phyloP scores from a whole-genome alignment of 257 asterid species.

The Jasminum sambac region DNA sequence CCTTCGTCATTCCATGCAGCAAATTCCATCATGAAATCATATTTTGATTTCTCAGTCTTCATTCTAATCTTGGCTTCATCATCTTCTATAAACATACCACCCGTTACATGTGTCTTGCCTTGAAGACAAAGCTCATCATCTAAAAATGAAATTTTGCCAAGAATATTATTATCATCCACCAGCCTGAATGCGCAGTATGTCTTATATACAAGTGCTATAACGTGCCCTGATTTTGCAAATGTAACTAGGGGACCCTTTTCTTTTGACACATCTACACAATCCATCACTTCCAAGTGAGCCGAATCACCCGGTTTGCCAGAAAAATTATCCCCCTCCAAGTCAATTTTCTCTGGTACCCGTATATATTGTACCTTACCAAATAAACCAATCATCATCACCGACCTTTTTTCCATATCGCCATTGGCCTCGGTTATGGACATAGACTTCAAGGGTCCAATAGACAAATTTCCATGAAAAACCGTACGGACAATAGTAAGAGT shows the following conservation, averaged over 20 bases:
- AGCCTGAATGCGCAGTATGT: conserved; percentile 73
- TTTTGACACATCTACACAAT: conserved; percentile 51
- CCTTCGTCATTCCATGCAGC: conserved; percentile 80
- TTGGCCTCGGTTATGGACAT: conserved; percentile 50
- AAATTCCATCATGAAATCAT: conserved; percentile 51
- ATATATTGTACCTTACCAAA: conserved; percentile 66
- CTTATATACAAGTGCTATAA: conserved; percentile 65
- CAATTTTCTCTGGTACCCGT: conserved; percentile 60
- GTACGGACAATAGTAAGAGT: conserved; percentile 81
- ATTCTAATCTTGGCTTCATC: conserved; percentile 22
- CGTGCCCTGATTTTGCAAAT: conserved; percentile 51
- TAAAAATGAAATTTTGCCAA: conserved; percentile 65
- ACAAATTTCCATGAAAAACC: conserved; percentile 71
- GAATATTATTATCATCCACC: conserved; percentile 48
- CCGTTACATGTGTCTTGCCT: conserved; percentile 47
- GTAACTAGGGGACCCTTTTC: conserved; percentile 53
- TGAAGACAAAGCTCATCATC: conserved; percentile 58
- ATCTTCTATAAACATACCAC: conserved; percentile 67
- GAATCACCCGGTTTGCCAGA: conserved; percentile 39
- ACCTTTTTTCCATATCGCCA: conserved; percentile 61
- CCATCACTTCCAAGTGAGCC: conserved; percentile 40
- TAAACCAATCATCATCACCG: conserved; percentile 68
- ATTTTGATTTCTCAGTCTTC: conserved; percentile 30
- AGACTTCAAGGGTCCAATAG: conserved; percentile 78
- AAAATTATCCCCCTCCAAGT: conserved; percentile 38